These are phyloP conservation scores for Aspergillus pseudoglaucus DNA, from an alignment of 2,329 filamentous ascomycete species.

Conservation along the genomic window DNA sequence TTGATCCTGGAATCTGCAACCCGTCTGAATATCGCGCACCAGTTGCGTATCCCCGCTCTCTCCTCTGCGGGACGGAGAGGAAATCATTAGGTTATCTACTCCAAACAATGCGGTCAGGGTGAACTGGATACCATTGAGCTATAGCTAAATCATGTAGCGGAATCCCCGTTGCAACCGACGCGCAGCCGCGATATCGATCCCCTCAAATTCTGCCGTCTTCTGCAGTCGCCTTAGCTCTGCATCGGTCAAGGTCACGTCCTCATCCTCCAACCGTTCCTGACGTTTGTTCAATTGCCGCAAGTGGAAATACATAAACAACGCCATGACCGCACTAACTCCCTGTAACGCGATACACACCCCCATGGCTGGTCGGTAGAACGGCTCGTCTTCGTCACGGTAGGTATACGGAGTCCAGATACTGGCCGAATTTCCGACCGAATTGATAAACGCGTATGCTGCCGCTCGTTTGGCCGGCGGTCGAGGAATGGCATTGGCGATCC, in stretches of 20 bases:
- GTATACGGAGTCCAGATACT: slow-evolving; percentile 50
- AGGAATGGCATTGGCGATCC: slow-evolving; percentile 47
- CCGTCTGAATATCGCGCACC: not conserved
- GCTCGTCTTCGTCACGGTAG: slow-evolving; percentile 34
- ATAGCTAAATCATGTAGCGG: slow-evolving; percentile 42
- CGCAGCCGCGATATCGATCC: slow-evolving; percentile 45
- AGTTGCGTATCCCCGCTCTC: too few relatives aligned
- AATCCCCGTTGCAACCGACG: slow-evolving; percentile 50
- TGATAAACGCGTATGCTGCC: slow-evolving; percentile 51
- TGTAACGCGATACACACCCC: slow-evolving; percentile 38
- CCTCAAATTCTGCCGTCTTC: slow-evolving; percentile 48
- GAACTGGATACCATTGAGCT: too few relatives aligned
- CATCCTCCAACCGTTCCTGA: slow-evolving; percentile 46
- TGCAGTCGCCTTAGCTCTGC: slow-evolving; percentile 43
- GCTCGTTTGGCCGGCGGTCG: slow-evolving; percentile 51
- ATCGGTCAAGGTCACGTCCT: slow-evolving; percentile 40
- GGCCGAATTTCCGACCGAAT: slow-evolving; percentile 48
- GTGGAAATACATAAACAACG: slow-evolving; percentile 32
- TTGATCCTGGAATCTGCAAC: not conserved
- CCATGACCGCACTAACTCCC: slow-evolving; percentile 28
- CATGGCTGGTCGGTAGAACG: slow-evolving; percentile 37
- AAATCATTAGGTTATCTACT: too few relatives aligned
- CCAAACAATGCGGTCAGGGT: too few relatives aligned
- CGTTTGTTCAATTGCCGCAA: slow-evolving; percentile 44
- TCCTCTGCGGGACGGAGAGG: too few relatives aligned